These are phyloP conservation scores for Sporothrix inflata DNA, from an alignment of 2,329 filamentous ascomycete genomes.

Conservation along the genomic window DNA sequence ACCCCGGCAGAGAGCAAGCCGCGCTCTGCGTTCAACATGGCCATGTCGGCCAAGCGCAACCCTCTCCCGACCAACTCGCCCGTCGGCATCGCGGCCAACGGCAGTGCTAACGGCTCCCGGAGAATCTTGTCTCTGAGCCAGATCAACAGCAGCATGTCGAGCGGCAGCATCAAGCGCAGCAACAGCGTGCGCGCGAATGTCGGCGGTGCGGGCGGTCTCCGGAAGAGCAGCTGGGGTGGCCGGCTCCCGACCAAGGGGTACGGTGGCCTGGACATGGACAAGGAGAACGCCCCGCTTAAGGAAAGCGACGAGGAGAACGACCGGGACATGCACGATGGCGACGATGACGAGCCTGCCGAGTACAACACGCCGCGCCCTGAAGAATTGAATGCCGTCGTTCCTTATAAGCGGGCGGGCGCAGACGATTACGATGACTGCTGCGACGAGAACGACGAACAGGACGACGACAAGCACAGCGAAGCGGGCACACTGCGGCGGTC, in stretches of 20 bases:
- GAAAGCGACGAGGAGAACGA: conserved; percentile 65
- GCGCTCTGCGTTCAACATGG: conserved; percentile 54
- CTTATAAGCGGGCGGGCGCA: conserved; percentile 9
- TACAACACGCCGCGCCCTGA: conserved; percentile 30
- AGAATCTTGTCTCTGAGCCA: conserved; percentile 90
- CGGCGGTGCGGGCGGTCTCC: conserved; percentile 49
- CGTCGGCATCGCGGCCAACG: conserved; percentile 15
- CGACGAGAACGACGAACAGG: conserved; percentile 37
- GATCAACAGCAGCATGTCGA: conserved; percentile 74
- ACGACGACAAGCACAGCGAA: conserved; percentile 53
- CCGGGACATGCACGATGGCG: conserved; percentile 32
- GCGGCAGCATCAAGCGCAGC: conserved; percentile 70
- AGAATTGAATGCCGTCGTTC: conserved; percentile 28
- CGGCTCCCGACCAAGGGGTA: conserved; percentile 50
- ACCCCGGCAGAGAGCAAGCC: conserved; percentile 35
- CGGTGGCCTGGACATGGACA: conserved; percentile 56
- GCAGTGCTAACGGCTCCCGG: conserved; percentile 58
- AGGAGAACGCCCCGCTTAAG: conserved; percentile 48
- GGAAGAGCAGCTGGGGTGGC: conserved; percentile 73
- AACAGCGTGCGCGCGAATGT: conserved; percentile 73
- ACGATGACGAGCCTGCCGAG: conserved; percentile 20
- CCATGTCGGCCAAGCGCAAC: conserved; percentile 57
- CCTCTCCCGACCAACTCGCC: conserved; percentile 51
- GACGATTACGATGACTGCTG: conserved; percentile 22
- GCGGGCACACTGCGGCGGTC: conserved; percentile 53